phyloP scores from a whole-genome alignment of 306 rosid species.

The Sechiopsis laciniata region DNA sequence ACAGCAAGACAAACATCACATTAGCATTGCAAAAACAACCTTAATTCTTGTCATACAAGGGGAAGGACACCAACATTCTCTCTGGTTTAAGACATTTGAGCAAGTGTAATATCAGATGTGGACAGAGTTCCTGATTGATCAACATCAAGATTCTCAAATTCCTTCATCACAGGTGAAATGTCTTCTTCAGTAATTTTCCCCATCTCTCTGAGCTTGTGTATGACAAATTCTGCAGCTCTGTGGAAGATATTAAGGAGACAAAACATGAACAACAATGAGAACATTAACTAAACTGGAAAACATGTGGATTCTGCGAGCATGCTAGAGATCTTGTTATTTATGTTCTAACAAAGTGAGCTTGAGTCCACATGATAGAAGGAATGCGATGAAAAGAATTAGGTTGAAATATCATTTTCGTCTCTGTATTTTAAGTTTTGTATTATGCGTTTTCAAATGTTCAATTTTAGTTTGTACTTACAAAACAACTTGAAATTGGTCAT shows the following conservation, averaged over 20 bases:
- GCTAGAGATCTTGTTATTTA: neutral
- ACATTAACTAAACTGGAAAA: neutral
- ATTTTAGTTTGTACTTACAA: too few species aligned
- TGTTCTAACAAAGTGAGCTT: neutral
- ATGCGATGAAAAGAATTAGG: neutral
- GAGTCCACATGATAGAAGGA: neutral
- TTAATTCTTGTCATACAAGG: neutral
- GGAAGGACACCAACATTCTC: conserved; percentile 6
- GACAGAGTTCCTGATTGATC: conserved; percentile 83
- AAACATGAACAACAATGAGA: neutral
- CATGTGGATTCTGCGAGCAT: too few species aligned
- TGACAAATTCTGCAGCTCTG: conserved; percentile 70
- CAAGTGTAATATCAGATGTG: conserved; percentile 50
- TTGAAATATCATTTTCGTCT: too few species aligned
- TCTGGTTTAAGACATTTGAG: conserved; percentile 42
- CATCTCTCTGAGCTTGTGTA: conserved; percentile 83
- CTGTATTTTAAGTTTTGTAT: too few species aligned
- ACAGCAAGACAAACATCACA: neutral
- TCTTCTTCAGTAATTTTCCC: conserved; percentile 80
- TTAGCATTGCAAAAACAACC: neutral
- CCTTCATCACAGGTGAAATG: conserved; percentile 55
- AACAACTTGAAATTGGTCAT: too few species aligned
- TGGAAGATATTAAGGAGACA: neutral
- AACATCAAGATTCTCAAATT: conserved; percentile 78
- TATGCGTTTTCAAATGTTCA: too few species aligned